These are phyloP conservation scores for Podospora bellae-mahoneyi DNA, from an alignment of 495 filamentous ascomycete species.

Conservation along the genomic window DNA sequence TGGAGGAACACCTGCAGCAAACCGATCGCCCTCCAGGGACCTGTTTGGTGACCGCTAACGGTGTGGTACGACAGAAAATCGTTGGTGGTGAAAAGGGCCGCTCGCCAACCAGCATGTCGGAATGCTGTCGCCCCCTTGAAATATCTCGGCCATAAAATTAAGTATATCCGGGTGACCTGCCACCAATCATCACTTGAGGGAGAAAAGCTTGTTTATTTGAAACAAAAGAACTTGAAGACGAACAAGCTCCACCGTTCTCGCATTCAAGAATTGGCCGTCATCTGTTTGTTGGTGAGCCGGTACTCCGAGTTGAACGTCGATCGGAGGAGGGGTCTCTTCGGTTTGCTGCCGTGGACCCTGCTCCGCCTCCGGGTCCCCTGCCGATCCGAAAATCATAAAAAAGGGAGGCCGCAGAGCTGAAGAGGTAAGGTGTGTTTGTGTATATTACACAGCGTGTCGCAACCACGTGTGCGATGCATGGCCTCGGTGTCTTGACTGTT, in stretches of 20 bases:
- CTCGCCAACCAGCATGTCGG: background rate
- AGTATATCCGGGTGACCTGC: background rate
- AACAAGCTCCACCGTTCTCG: conserved; percentile 13
- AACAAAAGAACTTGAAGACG: conserved; percentile 21
- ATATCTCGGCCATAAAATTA: background rate
- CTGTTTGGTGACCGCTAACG: background rate
- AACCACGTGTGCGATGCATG: background rate
- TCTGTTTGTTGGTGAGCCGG: background rate
- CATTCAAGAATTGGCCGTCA: background rate
- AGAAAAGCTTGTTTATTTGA: conserved; percentile 25
- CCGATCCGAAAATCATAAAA: background rate
- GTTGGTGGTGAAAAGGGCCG: background rate
- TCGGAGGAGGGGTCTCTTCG: background rate
- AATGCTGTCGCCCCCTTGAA: background rate
- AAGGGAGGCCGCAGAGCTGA: background rate
- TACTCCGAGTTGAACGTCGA: background rate
- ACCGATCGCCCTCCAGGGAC: background rate
- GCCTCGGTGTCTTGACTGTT: background rate
- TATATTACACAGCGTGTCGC: background rate
- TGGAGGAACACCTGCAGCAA: conserved; percentile 6
- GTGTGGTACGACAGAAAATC: background rate
- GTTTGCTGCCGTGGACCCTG: background rate
- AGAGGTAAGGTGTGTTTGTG: background rate
- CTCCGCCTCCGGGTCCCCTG: conserved; percentile 3
- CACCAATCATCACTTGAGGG: conserved; percentile 16